Evolutionary conservation across 1,284 basidiomycete species (phyloP), one percentile per base, ranked within the genome.

Genomic region (Pseudozyma pruni): DNA sequence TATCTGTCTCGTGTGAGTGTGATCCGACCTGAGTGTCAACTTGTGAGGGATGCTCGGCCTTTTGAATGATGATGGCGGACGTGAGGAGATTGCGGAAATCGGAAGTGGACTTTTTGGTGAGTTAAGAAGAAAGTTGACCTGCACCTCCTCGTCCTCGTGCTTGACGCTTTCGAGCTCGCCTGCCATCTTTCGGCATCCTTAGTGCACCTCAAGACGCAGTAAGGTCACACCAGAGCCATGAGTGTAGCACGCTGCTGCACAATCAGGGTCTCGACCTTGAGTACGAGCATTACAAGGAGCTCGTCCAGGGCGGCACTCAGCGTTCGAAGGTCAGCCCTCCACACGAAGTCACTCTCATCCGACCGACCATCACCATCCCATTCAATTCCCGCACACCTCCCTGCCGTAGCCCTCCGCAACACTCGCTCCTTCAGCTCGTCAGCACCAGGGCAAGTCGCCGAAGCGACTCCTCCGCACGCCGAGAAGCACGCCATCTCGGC

Each of bases 401-500:
- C 17, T 23, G 5, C 32, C 9, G 29, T 31, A 17, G 11, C 17
- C 16, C 16, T 25, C 6, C 11, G 13, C 8, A 16, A 5, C 19
- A 9, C 20, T 1, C 49, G 57, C 31, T 14, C 9, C 20, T 57
- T 68, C 49, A 42, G 32, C 3, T 22, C 52, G 5, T 22, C 64
- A 4, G 14, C 44, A 5, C 22, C 9, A 4, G 50, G 32, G 27
- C 14, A 32, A 32, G 42, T 3, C 1, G 25, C 40, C 10, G 49
- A 53, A 3, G 4, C 33, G 9, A 1, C 31, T 0, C 3, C 37
- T 10, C 62, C 68, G 4, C 57, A 66, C 33, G 49, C 68, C 2
- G 68, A 71, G 37, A 58, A 37, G 23, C 61, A 66, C 23, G 57
- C 61, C 1, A 57, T 61, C 29, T 29, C 57, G 29, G 34, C 42